Base-by-base conservation (phyloP, 176 grass and related monocot genomes). In the Chloris gayana region DNA sequence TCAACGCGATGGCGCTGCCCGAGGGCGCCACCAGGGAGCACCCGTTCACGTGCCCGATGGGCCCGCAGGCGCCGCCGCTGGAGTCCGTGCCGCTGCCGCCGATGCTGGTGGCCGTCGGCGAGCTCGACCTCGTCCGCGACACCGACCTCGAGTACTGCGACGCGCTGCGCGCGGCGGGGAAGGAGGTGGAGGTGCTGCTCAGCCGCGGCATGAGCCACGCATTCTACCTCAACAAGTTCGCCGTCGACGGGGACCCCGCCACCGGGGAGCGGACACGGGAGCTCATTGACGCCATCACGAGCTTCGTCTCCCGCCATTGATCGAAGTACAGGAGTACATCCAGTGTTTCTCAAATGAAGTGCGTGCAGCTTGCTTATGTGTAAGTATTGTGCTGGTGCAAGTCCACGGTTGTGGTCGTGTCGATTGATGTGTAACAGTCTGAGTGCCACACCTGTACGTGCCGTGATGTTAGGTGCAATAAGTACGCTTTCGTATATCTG, bases 151-250 rank as follows among this genome's bases (percentile, higher is more conserved):
- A 97, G 89, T 97, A 97, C 82, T 90, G 70, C n/a, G 82, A 91
- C 37, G 85, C 89, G 24, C 75, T 97, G 56, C 86, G 81, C 33
- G 64, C 69, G 27, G 87, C 91, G 14, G 91, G 89, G 0, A 97
- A 97, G 87, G 91, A 90, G 9, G 91, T 92, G 32, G 85, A 94
- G 87, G 68, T 97, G 72, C 42, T 94, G 18, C 13, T 97, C 49
- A 97, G 47, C 79, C 59, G 61, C 65, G 91, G 68, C 59, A 87
- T 97, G 77, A 88, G 91, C 72, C 94, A 97, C 67, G 76, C 89
- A 21, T 97, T 97, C 91, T 97, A 97, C 54, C 94, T 97, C 44
- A 97, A 97, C 82, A 97, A 97, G 71, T 85, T 81, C 82, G 91
- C 94, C 58, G 86, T 97, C 25, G 94, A 97, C 41, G 85, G 75